A percentile compares a stretch with the other conserved stretches of the same genome.
Conservation (phyloP, 2,329 filamentous ascomycete genomes). For the Fusarium subglutinans region DNA sequence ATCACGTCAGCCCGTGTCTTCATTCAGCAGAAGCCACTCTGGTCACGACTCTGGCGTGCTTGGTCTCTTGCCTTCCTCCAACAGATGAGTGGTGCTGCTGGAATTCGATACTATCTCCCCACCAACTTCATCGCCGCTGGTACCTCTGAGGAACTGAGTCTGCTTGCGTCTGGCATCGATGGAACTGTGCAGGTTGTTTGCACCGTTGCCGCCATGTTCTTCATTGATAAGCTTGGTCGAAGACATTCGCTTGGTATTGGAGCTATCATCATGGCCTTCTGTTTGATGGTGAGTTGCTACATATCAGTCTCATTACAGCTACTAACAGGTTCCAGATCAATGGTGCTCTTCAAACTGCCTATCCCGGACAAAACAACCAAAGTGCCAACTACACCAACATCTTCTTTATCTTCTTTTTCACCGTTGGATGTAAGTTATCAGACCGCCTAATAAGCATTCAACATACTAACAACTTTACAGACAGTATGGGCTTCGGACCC, state of each 20-base stretch:
- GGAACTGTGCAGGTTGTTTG: slow-evolving; percentile 14
- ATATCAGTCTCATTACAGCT: neutral
- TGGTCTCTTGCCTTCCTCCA: slow-evolving; percentile 11
- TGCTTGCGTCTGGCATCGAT: slow-evolving; percentile 12
- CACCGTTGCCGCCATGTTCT: slow-evolving; percentile 24
- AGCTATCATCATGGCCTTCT: slow-evolving; percentile 19
- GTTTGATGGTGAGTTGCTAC: slow-evolving; percentile 4
- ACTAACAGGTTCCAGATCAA: slow-evolving; percentile 2
- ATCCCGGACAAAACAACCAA: slow-evolving; percentile 12
- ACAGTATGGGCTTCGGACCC: slow-evolving; percentile 17
- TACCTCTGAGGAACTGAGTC: slow-evolving; percentile 7
- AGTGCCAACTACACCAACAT: slow-evolving; percentile 18
- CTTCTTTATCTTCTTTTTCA: slow-evolving; percentile 21
- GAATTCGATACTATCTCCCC: slow-evolving; percentile 12
- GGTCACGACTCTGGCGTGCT: slow-evolving; percentile 15
- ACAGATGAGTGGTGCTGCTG: slow-evolving; percentile 17
- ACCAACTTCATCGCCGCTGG: slow-evolving; percentile 16
- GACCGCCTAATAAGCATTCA: rapidly evolving
- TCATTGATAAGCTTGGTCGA: slow-evolving; percentile 18
- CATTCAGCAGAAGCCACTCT: slow-evolving; percentile 12
- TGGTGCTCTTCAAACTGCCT: slow-evolving; percentile 1
- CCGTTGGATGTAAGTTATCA: neutral
- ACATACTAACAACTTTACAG: neutral
- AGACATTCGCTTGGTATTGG: slow-evolving; percentile 10
- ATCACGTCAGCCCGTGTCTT: slow-evolving; percentile 14